Evolutionary conservation across 2,329 filamentous ascomycete genomes (phyloP).

Genomic region (Pestalotiopsis sp.): DNA sequence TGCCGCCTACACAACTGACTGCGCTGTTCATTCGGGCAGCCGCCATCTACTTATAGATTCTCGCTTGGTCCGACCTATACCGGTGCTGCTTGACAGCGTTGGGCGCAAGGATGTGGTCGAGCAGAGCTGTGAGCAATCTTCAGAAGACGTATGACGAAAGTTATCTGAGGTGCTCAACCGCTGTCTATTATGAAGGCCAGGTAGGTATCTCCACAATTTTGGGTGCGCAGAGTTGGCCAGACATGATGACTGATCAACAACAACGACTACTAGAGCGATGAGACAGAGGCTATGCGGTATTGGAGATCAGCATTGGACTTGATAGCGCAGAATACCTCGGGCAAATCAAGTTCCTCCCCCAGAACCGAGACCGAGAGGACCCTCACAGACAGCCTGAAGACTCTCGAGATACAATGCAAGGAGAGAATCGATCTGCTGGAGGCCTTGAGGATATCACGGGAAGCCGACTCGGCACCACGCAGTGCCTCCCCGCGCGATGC

Average conservation of each 20-base stretch:
- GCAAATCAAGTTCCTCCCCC: conserved; percentile 67
- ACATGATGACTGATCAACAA: background rate
- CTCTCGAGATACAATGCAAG: conserved; percentile 88
- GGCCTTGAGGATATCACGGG: conserved; percentile 69
- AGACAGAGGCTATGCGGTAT: conserved; percentile 83
- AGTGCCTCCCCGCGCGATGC: conserved; percentile 21
- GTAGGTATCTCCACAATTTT: conserved; percentile 43
- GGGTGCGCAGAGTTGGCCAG: background rate
- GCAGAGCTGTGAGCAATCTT: conserved; percentile 65
- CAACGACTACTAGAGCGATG: conserved; percentile 67
- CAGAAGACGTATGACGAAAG: conserved; percentile 98
- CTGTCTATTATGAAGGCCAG: conserved; percentile 85
- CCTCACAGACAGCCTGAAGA: conserved; percentile 75
- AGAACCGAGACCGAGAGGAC: conserved; percentile 82
- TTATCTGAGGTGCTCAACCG: conserved; percentile 91
- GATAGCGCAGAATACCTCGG: conserved; percentile 83
- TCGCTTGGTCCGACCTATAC: background rate
- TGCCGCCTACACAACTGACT: background rate
- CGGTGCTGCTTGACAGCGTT: background rate
- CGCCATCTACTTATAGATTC: background rate
- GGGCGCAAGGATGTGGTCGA: conserved; percentile 48
- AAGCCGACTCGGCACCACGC: conserved; percentile 37
- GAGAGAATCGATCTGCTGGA: conserved; percentile 88
- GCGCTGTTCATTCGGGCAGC: background rate
- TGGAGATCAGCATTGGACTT: conserved; percentile 88